Conservation (phyloP, 768 basidiomycete species). For the Termitomyces bulborhizus region DNA sequence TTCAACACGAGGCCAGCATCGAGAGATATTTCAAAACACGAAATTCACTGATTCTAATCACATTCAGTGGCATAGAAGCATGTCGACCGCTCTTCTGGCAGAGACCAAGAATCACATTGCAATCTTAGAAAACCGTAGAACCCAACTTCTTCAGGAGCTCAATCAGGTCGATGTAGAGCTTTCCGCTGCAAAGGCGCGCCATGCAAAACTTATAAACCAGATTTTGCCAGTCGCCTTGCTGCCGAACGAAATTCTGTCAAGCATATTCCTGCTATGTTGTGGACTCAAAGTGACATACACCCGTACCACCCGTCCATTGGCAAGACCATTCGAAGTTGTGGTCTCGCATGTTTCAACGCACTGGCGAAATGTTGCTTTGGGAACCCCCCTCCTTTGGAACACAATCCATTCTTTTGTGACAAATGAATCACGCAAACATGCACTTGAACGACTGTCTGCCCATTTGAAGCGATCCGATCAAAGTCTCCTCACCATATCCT, state of each 20-base stretch:
- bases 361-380: conserved; percentile 36
- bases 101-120: conserved; percentile 17
- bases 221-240: conserved; percentile 26
- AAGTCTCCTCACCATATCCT: conserved; percentile 30
- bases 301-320: background rate
- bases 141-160: conserved; percentile 27
- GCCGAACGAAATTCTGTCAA: conserved; percentile 34
- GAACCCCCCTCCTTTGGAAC: conserved; percentile 40
- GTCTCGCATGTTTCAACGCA: conserved; percentile 39
- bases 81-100: conserved; percentile 6
- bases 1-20: background rate
- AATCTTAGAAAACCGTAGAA: conserved; percentile 21
- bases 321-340: conserved; percentile 27
- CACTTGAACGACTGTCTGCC: conserved; percentile 24
- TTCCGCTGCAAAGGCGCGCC: conserved; percentile 21
- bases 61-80: background rate
- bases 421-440: conserved; percentile 10
- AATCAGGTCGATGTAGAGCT: conserved; percentile 27
- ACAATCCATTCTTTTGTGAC: conserved; percentile 27
- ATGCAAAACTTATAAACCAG: conserved; percentile 29
- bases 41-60: background rate
- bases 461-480: conserved; percentile 31
- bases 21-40: background rate
- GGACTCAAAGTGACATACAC: conserved; percentile 6
- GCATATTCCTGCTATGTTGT: conserved; percentile 31